Evolutionary conservation across 768 basidiomycete species (phyloP), one percentile per base, ranked within the genome.

Genomic region (Mycena maculata): DNA sequence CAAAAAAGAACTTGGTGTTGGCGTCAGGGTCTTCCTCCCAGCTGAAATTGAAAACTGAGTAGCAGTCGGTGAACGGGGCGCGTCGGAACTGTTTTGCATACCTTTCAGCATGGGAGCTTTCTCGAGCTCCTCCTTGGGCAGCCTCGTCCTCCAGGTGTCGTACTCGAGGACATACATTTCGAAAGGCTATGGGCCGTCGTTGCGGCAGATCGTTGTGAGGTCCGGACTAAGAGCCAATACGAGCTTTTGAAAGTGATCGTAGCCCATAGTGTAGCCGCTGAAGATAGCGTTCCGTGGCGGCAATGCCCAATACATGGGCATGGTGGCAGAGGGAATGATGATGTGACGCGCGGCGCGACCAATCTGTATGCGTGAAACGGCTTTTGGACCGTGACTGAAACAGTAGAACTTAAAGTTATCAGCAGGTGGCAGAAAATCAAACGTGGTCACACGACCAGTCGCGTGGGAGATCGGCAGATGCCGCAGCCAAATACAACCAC

Each of bases 1-100:
- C 12, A 11, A 57, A 45, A 45, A 44, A 45, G 41, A 57, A 57
- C 42, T 45, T 57, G 28, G 56, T 31, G 27, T 30, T 44, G 42
- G 42, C 42, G n/a, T 44, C 42, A 44, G 42, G 18, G 42, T 44
- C 42, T 44, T 44, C n/a, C 42, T 44, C 42, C 42, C 42, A 44
- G 42, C 42, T 44, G 18, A 44, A 44, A 44, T 44, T 22, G 42
- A 44, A 44, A 44, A 44, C 42, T 44, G 42, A 44, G 42, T 7
- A 44, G n/a, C 42, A 44, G 42, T 44, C 42, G 9, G 42, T 44
- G 42, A 44, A 22, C 42, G 42, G 42, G 42, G 42, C 42, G 42
- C 42, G 42, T 44, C 42, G 13, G 30, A 20, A 30, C 13, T 25
- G 16, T 52, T 52, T 52, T 11, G 49, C 28, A n/a, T 52, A 30